Evolutionary conservation across 192 early-diverging fungal genomes (phyloP).

Genomic region (Umbelopsis isabellina): DNA sequence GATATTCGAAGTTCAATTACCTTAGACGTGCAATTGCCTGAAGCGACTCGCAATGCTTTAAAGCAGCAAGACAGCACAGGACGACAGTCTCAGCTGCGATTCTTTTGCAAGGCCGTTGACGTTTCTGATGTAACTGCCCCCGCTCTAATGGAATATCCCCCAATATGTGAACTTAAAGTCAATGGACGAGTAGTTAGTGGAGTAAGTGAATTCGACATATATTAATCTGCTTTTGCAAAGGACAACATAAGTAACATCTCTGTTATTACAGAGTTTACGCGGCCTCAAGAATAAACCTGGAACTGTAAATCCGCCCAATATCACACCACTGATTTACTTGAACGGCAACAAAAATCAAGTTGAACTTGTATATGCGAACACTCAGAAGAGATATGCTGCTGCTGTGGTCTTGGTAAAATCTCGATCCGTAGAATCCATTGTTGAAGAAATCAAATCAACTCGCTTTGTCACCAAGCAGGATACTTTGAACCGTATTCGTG

Average conservation of each 20-base stretch:
- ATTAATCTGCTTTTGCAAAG: background rate
- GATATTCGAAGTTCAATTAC: slow-evolving; percentile 1
- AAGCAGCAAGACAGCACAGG: background rate
- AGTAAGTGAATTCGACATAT: slow-evolving; percentile 35
- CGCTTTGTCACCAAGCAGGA: slow-evolving; percentile 49
- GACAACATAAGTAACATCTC: background rate
- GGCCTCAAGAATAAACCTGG: slow-evolving; percentile 61
- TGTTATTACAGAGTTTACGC: slow-evolving; percentile 45
- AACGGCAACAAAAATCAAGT: slow-evolving; percentile 43
- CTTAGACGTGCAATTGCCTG: background rate
- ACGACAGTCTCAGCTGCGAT: slow-evolving; percentile 34
- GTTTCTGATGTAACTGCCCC: slow-evolving; percentile 21
- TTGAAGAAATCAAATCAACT: slow-evolving; percentile 44
- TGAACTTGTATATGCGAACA: slow-evolving; percentile 60
- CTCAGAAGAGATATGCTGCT: slow-evolving; percentile 47
- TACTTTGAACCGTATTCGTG: slow-evolving; percentile 45
- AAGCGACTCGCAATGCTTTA: background rate
- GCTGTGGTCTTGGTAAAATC: slow-evolving; percentile 49
- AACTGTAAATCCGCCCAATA: slow-evolving; percentile 60
- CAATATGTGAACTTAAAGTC: slow-evolving; percentile 50
- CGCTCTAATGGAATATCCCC: slow-evolving; percentile 50
- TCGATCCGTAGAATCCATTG: slow-evolving; percentile 42
- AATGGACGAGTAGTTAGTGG: slow-evolving; percentile 42
- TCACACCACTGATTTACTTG: slow-evolving; percentile 45
- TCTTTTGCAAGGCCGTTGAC: slow-evolving; percentile 42